Evolutionary conservation across 495 filamentous ascomycete genomes (phyloP).

Genomic region (Podospora conica): DNA sequence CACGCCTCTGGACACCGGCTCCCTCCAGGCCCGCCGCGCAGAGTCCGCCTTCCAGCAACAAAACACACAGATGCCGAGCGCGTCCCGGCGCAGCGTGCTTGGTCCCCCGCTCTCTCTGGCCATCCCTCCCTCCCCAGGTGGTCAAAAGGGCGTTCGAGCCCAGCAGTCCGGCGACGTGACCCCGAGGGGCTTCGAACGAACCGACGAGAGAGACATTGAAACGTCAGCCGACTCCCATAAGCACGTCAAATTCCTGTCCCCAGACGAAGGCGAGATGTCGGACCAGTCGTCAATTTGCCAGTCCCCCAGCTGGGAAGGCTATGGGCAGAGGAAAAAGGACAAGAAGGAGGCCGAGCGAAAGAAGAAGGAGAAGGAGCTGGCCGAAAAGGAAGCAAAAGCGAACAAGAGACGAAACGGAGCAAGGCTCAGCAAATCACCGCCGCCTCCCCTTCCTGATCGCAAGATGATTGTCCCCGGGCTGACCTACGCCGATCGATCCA

Average conservation of each 20-base stretch:
- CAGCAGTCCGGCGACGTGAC: constrained; percentile 2
- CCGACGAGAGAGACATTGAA: constrained; percentile 8
- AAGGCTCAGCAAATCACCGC: constrained; percentile 32
- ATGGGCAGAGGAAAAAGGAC: constrained; percentile 44
- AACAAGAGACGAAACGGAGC: constrained; percentile 22
- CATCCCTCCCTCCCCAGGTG: constrained; percentile 29
- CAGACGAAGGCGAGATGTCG: constrained; percentile 37
- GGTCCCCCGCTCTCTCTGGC: constrained; percentile 39
- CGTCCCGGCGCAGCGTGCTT: constrained; percentile 32
- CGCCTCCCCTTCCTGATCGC: constrained; percentile 20
- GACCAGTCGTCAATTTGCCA: constrained; percentile 51
- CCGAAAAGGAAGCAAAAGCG: constrained; percentile 32
- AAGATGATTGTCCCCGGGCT: constrained; percentile 3
- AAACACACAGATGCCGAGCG: constrained; percentile 37
- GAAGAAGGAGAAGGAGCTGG: constrained; percentile 38
- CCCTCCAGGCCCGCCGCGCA: constrained; percentile 20
- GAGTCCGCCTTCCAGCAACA: constrained; percentile 23
- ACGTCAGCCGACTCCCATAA: constrained; percentile 25
- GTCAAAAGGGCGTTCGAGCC: not conserved
- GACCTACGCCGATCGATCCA: constrained; percentile 21
- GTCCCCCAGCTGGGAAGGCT: constrained; percentile 50
- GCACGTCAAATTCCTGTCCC: constrained; percentile 37
- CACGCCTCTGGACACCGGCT: constrained; percentile 10
- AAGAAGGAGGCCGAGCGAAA: constrained; percentile 41
- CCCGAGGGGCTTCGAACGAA: not conserved